Percentiles rank a stretch among this genome's conserved stretches.
Conservation (phyloP, 2,329 filamentous ascomycete genomes). For the Colletotrichum sp. region DNA sequence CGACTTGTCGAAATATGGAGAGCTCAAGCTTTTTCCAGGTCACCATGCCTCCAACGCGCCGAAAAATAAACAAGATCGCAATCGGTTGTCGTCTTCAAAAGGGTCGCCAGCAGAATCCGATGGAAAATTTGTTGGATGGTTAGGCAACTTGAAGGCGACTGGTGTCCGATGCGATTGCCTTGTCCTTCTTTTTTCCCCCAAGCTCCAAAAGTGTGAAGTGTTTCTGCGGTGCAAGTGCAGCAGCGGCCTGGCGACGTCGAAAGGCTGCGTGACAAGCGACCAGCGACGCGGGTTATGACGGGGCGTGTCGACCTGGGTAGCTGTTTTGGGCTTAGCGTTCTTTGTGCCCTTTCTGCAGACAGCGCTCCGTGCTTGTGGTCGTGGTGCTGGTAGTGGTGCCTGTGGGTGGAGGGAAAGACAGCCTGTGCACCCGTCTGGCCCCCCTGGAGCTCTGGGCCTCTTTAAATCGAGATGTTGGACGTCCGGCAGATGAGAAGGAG, state of each 20-base stretch:
- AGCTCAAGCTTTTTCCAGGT: constrained; percentile 18
- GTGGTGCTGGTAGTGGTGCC: not conserved
- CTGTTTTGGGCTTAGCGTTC: constrained; percentile 9
- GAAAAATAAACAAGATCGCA: not conserved
- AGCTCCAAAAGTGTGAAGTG: not conserved
- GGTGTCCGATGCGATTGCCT: not conserved
- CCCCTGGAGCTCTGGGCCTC: not conserved
- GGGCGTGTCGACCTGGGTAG: constrained; percentile 5
- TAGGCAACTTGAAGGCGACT: not conserved
- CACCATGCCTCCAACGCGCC: constrained; percentile 20
- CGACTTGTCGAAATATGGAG: constrained; percentile 21
- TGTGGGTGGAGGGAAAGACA: not conserved
- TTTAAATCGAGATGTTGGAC: not conserved
- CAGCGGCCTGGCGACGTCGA: constrained; percentile 9
- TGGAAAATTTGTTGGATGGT: not conserved
- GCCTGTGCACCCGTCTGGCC: not conserved
- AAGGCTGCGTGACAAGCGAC: constrained; percentile 20
- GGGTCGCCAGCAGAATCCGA: not conserved
- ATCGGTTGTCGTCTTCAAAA: not conserved
- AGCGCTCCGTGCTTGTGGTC: not conserved
- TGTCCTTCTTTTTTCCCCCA: not conserved
- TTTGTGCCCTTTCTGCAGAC: not conserved
- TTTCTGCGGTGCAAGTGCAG: not conserved
- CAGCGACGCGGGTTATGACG: constrained; percentile 20
- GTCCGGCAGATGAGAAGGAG: not conserved